A percentile compares a stretch with the other conserved stretches of the same genome.
Conservation (phyloP, 352 stramenopile species). For the Thraustochytrium striatum region DNA sequence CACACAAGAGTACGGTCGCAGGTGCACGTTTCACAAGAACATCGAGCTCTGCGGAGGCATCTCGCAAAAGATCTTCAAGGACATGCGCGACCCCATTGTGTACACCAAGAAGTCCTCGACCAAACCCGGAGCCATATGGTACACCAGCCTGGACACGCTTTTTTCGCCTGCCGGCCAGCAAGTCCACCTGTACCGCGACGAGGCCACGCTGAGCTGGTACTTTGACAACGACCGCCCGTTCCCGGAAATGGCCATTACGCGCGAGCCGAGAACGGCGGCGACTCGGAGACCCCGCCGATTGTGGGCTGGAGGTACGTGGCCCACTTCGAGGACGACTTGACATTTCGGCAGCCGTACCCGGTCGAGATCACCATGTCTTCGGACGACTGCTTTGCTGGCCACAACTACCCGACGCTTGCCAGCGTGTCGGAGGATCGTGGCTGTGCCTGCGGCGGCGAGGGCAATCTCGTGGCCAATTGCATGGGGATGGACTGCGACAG, state of each 20-base stretch:
- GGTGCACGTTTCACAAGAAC: constrained; percentile 12
- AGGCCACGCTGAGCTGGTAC: neutral
- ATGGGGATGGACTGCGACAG: neutral
- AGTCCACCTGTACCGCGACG: constrained; percentile 38
- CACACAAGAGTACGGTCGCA: neutral
- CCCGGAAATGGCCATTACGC: constrained; percentile 22
- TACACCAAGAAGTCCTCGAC: constrained; percentile 22
- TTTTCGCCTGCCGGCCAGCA: neutral
- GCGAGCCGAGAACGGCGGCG: neutral
- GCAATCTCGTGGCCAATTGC: neutral
- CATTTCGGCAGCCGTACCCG: neutral
- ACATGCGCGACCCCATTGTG: neutral
- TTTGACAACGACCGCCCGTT: constrained; percentile 7
- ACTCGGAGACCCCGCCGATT: neutral
- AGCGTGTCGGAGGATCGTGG: neutral
- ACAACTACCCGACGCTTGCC: constrained; percentile 8
- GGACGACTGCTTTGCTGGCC: constrained; percentile 13
- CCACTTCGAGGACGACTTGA: neutral
- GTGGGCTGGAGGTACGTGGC: neutral
- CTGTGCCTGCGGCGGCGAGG: neutral
- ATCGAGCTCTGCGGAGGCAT: constrained; percentile 14
- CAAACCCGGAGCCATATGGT: neutral
- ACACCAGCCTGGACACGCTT: constrained; percentile 38
- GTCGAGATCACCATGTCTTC: neutral
- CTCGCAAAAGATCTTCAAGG: neutral